Base-by-base conservation (phyloP, 2,329 filamentous ascomycete genomes). In the Neurospora sp. region DNA sequence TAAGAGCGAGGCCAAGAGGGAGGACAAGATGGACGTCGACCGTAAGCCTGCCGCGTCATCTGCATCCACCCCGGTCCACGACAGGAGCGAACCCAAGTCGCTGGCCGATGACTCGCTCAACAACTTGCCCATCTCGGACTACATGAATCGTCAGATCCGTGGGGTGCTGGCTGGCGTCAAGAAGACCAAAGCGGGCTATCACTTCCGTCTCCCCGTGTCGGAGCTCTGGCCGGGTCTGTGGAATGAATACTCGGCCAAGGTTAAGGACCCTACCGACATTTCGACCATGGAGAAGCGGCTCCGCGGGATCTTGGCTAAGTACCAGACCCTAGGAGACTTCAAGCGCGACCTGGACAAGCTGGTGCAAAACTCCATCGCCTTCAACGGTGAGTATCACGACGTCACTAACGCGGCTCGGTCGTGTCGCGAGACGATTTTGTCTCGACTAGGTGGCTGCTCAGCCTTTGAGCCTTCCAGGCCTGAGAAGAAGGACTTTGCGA, bases 221-320 rank as follows among this genome's bases (percentile, higher is more conserved):
- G 84, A 83, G 33, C 88, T 98, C 62, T 93, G 92, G 69, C 86
- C 97, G 52, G 84, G 82, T 37, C 88, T 98, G 52, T 93, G 92
- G 69, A 89, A 88, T 1, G 91, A 93, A 72, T 92, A 91, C 73
- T 82, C 87, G 1, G 83, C 90, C 41, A 89, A 83, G 72, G 82
- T 98, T 74, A 87, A 89, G 43, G 86, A 90, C 38, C 94, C 94
- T 0, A 94, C 97, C 84, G 95, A 98, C 79, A 85, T 99, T 43
- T 85, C 86, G 46, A 90, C 90, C 10, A 92, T 99, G 76, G 95
- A 98, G 77, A 84, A 86, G 68, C 94, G 92, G 74, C 80, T 98
- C 41, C 92, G 92, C 76, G 85, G 88, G 38, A 85, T 87, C 68
- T 81, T 85, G 33, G 73, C 75, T 3, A 72, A 73, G 66, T 98